Evolutionary conservation across 441 rosid genomes (phyloP), one percentile per base, ranked within the genome.

Genomic region (Populus hybrid): DNA sequence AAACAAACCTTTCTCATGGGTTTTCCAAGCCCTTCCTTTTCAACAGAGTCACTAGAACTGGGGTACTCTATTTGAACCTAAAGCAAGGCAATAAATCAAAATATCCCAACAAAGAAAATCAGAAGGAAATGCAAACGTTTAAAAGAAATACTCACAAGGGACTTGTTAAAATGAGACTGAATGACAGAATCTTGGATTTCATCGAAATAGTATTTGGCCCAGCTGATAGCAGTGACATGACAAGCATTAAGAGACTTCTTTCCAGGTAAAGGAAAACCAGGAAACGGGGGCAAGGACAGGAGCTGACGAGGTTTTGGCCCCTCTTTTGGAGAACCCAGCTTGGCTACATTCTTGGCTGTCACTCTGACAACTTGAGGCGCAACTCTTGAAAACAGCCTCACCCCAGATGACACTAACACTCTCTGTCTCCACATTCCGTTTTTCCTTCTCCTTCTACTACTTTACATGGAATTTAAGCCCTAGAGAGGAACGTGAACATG

Each of bases 231-330:
- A 0, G 97, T 93, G 75, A 92, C 87, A 63, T 69, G 91, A 18
- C 72, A 76, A 26, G 83, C 80, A 21, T 69, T 68, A 73, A 16
- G 45, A 2, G 83, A 73, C 78, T 74, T 82, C 84, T 78, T 89
- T 2, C 88, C 93, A 2, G 89, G 92, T 75, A 94, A 83, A 45
- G 90, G 93, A 69, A 74, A 82, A 10, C 88, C 85, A 0, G 97
- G 98, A 79, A 94, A 95, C 2, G 95, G 90, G 31, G 98, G 99
- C 79, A 93, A 82, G 3, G 92, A 93, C 68, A 93, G 83, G 20
- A 92, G 87, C 84, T 95, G 98, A 20, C 95, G 94, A 11, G 98
- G 99, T 85, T 91, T 92, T 0, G 89, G 93, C 33, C 84, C 89
- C 35, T 83, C 82, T 86, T 89, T 91, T 6, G 84, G 89, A 56